Evolutionary conservation across 2,329 filamentous ascomycete species (phyloP), one percentile per base, ranked within the genome.

Genomic region (Pseudogymnoascus sp.): DNA sequence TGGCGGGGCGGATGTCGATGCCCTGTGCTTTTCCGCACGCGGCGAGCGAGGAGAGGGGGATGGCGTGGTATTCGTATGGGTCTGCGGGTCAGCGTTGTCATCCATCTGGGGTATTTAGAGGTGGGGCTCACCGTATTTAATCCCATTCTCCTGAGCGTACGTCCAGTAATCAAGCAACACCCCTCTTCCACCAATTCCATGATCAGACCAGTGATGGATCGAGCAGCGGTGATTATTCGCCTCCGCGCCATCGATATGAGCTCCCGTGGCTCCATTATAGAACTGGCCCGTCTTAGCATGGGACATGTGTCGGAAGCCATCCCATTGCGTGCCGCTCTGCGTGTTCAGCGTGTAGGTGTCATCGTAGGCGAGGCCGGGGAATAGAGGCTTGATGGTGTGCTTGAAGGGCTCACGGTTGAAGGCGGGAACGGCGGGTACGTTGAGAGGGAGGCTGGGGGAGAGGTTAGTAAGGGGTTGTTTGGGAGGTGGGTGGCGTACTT

Each of bases 271-370:
- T 8, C 68, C 68, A 39, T 73, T 73, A 36, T 73, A 73, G 45
- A 73, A 73, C 2, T 67, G 69, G 7, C 63, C 25, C 2, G 66
- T 68, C 5, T 69, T 65, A 1, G 71, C 43, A 62, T 70, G 67
- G 37, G 70, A 66, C 6, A 72, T 67, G 51, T 83, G 81, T 63
- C 82, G 76, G 25, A 84, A 73, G 0, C 82, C 82, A 68, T 85
- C 83, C 82, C 82, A 86, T 71, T 86, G 83, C 48, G 79, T 82
- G 39, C 81, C 82, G 6, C 78, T 78, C 72, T 85, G 84, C 0
- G 83, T 81, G 72, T 86, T 86, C 68, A 85, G 81, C 0, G 77
- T 78, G 78, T 83, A 83, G 31, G 80, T 75, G 72, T 88, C 85
- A 70, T 88, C 85, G 70, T 88, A 86, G 25, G 85, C 71, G n/a